Evolutionary conservation across 225 moss, liverwort and hornwort species (phyloP).

Genomic region (Polytrichum formosum): DNA sequence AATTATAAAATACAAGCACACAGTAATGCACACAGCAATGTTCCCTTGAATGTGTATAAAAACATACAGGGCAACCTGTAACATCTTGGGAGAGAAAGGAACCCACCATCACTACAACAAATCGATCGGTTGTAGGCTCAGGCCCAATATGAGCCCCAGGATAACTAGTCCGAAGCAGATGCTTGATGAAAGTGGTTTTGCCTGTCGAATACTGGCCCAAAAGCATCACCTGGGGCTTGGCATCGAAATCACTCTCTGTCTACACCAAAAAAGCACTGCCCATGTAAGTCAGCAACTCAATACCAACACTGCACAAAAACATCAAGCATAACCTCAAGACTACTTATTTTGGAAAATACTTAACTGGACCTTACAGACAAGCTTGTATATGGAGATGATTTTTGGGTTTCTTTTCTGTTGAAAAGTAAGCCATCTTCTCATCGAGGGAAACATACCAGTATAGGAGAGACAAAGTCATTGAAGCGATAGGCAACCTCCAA

Average conservation of each 20-base stretch:
- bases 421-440: no score
- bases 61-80: no score
- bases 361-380: no score
- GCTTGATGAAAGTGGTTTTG: conserved; percentile 98
- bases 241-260: conserved; percentile 99
- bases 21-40: no score
- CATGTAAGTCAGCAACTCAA: conserved; percentile 14
- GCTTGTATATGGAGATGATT: no score
- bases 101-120: conserved; percentile 97
- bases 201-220: conserved; percentile 98
- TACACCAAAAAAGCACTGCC: conserved; percentile 21
- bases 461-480: conserved; percentile 93
- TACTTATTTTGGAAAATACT: neutral
- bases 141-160: conserved; percentile 98
- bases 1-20: no score
- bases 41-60: no score
- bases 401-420: no score
- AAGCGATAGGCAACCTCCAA: conserved; percentile 87
- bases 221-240: conserved; percentile 98
- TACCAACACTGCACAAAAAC: neutral
- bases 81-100: neutral
- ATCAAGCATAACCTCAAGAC: neutral
- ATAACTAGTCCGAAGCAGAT: conserved; percentile 79
- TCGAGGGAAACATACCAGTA: conserved; percentile 47
- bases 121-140: conserved; percentile 97